Evolutionary conservation across 805 yeast genomes (phyloP), one percentile per base, ranked within the genome.

Genomic region (Lachancea cidri): DNA sequence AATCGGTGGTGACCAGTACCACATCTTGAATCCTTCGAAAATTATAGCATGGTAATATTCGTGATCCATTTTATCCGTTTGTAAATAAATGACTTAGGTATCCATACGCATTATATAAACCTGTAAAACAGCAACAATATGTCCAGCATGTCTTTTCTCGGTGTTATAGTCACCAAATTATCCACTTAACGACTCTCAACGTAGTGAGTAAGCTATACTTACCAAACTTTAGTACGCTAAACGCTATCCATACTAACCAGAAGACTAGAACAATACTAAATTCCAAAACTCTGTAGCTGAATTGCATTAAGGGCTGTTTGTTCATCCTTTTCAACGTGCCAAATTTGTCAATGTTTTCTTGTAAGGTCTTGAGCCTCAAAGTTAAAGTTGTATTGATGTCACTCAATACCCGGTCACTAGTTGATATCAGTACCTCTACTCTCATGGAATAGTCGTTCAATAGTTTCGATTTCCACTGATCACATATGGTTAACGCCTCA

Each of bases 301-400:
- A 24, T 34, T 43, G 50, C 13, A 52, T 46, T 37, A 50, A 37
- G 16, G 49, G 49, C 41, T 53, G 54, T 11, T 58, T 36, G 43
- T 47, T 52, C 49, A 58, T 47, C 20, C 52, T 47, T 29, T 44
- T 51, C 22, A 52, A 41, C 33, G 47, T 53, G 36, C 57, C 57
- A 42, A 48, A 52, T n/a, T 52, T 51, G 39, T 59, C 63, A 2
- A 60, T 54, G 33, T 57, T 54, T 31, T 61, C 65, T 41, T 61
- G 64, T 24, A 58, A 57, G 15, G 56, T 46, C 45, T 63, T 65
- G 20, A 83, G 64, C 48, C 80, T 81, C 45, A 83, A 61, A 8
- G 86, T 72, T 33, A 82, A 58, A 1, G 87, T 79, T 0, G 91
- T 83, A 56, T 79, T 83, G 40, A 83, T 77, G 53, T 82, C 89